These are phyloP conservation scores for Pleurotus tuber-regium DNA, from an alignment of 768 basidiomycete genomes.

Conservation along the genomic window DNA sequence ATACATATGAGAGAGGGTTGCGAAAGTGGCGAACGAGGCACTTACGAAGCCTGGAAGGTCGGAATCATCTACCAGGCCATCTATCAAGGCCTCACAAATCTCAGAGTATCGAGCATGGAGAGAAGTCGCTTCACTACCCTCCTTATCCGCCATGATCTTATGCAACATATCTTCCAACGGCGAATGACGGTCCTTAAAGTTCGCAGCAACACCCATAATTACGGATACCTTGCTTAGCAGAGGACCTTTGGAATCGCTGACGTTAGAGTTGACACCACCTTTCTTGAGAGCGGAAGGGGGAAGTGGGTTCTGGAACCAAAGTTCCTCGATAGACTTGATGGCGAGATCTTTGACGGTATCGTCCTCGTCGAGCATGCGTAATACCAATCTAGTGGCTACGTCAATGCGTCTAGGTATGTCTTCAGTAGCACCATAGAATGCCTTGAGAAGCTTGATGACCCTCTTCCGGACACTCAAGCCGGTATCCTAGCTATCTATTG, in stretches of 20 bases:
- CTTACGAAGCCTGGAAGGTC: constrained; percentile 75
- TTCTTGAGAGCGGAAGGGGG: constrained; percentile 35
- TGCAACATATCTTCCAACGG: constrained; percentile 84
- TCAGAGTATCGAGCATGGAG: constrained; percentile 73
- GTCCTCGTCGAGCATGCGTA: constrained; percentile 90
- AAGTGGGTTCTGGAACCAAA: constrained; percentile 68
- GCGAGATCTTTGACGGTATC: constrained; percentile 94
- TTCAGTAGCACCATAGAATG: constrained; percentile 68
- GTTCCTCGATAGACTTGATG: constrained; percentile 83
- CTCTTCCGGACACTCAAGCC: constrained; percentile 92
- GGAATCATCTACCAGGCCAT: constrained; percentile 84
- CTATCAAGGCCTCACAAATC: constrained; percentile 84
- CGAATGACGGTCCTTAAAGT: constrained; percentile 81
- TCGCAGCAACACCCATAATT: constrained; percentile 82
- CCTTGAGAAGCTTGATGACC: constrained; percentile 90
- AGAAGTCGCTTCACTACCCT: constrained; percentile 46
- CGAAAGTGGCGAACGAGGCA: constrained; percentile 14
- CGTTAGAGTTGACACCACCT: constrained; percentile 33
- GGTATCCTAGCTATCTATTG: constrained; percentile 68
- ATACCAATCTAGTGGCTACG: constrained; percentile 77
- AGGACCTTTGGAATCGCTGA: constrained; percentile 50
- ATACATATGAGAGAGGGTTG: constrained; percentile 2
- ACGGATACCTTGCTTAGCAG: constrained; percentile 69
- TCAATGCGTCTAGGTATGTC: constrained; percentile 65
- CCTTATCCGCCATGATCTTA: constrained; percentile 76